Evolutionary conservation across 805 yeast species (phyloP).

Genomic region (Zygosaccharomyces rouxii): DNA sequence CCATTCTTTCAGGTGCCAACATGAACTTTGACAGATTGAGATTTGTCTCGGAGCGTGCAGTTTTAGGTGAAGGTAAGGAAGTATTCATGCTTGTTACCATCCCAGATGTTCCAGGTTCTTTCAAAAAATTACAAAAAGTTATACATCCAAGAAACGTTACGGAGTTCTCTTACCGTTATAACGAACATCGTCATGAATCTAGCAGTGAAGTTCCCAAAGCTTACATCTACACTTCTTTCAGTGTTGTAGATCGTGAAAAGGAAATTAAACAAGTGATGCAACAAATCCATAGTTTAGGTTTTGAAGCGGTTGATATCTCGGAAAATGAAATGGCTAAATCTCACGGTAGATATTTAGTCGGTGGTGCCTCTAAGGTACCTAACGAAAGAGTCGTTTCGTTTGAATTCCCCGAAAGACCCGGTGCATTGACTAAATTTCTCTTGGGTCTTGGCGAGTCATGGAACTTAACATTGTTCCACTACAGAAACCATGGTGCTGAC

Average conservation of each 20-base stretch:
- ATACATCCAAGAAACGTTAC: slow-evolving; percentile 88
- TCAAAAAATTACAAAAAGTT: slow-evolving; percentile 66
- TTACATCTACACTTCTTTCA: slow-evolving; percentile 81
- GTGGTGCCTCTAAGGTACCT: slow-evolving; percentile 73
- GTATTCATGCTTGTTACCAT: slow-evolving; percentile 85
- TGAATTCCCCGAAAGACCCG: slow-evolving; percentile 97
- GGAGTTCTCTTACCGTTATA: slow-evolving; percentile 86
- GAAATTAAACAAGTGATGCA: slow-evolving; percentile 66
- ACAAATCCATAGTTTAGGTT: slow-evolving; percentile 57
- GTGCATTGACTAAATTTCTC: slow-evolving; percentile 81
- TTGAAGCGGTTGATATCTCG: slow-evolving; percentile 77
- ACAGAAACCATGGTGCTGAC: slow-evolving; percentile 95
- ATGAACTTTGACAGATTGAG: slow-evolving; percentile 96
- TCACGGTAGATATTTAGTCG: slow-evolving; percentile 94
- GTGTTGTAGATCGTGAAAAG: slow-evolving; percentile 67
- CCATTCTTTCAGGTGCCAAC: slow-evolving; percentile 92
- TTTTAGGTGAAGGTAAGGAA: slow-evolving; percentile 97
- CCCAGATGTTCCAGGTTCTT: slow-evolving; percentile 92
- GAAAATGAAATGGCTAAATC: slow-evolving; percentile 93
- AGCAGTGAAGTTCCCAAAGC: slow-evolving; percentile 49
- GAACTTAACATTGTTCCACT: slow-evolving; percentile 94
- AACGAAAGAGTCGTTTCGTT: slow-evolving; percentile 78
- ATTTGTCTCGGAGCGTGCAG: slow-evolving; percentile 95
- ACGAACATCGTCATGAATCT: slow-evolving; percentile 38
- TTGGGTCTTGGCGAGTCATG: slow-evolving; percentile 67